Conservation (phyloP, 1,139 yeast genomes). For the Diutina sp. region DNA sequence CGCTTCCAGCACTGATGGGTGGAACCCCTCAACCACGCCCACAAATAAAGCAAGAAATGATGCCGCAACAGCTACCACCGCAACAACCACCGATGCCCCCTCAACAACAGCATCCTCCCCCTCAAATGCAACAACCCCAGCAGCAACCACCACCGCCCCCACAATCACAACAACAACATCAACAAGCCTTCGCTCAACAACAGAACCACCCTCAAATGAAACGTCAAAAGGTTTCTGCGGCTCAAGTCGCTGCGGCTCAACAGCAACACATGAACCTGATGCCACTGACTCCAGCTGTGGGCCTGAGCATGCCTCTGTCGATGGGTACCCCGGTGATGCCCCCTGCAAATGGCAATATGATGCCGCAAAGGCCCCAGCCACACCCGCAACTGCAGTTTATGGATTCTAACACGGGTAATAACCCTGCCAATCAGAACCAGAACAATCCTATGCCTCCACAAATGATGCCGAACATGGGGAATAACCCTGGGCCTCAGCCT, state of each 20-base stretch:
- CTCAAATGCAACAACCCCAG: conserved; percentile 13
- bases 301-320: not conserved
- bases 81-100: conserved; percentile 8
- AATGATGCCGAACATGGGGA: not conserved
- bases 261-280: conserved; percentile 4
- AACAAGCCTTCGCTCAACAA: conserved; percentile 6
- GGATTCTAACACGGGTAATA: conserved; percentile 4
- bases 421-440: conserved; percentile 9
- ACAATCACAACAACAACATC: conserved; percentile 11
- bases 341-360: not conserved
- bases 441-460: conserved; percentile 1
- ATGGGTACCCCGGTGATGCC: not conserved
- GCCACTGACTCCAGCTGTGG: not conserved
- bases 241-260: not conserved
- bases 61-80: conserved; percentile 9
- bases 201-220: conserved; percentile 2
- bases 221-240: conserved; percentile 2
- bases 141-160: conserved; percentile 7
- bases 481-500: conserved; percentile 6
- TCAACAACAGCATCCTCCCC: conserved; percentile 2
- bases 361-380: conserved; percentile 6
- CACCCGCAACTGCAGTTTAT: conserved; percentile 2
- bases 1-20: not conserved
- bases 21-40: not conserved
- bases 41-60: conserved; percentile 4